Evolutionary conservation across 2,329 filamentous ascomycete genomes (phyloP).

Genomic region (Phaeosphaeriaceae sp.): DNA sequence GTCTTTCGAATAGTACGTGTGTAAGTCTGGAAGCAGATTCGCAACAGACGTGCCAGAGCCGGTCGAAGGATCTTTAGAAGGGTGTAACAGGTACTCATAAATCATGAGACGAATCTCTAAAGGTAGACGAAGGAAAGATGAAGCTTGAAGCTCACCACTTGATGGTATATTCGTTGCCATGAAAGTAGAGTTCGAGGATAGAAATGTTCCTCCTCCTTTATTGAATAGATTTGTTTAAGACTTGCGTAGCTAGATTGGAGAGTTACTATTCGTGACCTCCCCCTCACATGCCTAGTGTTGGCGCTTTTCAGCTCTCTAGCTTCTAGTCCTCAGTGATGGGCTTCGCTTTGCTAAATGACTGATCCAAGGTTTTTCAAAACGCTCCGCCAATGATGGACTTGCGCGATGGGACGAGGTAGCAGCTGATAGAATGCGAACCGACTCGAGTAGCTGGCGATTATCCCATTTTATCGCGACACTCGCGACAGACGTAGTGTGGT

Average conservation of each 20-base stretch:
- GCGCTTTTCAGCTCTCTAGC: neutral
- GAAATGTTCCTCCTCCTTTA: neutral
- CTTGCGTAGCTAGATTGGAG: no score
- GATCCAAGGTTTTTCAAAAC: neutral
- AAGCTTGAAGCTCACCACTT: constrained; percentile 17
- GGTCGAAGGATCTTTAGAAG: constrained; percentile 43
- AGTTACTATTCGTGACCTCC: no score
- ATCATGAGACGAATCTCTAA: constrained; percentile 56
- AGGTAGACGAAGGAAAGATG: constrained; percentile 52
- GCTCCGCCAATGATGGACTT: neutral
- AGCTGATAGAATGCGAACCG: neutral
- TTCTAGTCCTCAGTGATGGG: neutral
- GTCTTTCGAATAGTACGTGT: constrained; percentile 49
- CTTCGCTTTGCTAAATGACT: neutral
- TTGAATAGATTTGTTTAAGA: no score
- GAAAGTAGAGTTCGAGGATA: neutral
- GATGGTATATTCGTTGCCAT: constrained; percentile 9
- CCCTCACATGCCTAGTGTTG: neutral
- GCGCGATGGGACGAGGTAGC: constrained; percentile 7
- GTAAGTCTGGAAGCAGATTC: constrained; percentile 48
- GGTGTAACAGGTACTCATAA: constrained; percentile 52
- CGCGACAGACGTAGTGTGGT: constrained; percentile 5
- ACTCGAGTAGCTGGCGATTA: constrained; percentile 2
- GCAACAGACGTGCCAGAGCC: constrained; percentile 38
- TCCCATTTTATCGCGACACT: constrained; percentile 13